Evolutionary conservation across 2,329 filamentous ascomycete genomes (phyloP).

Genomic region (Helotiales sp.): DNA sequence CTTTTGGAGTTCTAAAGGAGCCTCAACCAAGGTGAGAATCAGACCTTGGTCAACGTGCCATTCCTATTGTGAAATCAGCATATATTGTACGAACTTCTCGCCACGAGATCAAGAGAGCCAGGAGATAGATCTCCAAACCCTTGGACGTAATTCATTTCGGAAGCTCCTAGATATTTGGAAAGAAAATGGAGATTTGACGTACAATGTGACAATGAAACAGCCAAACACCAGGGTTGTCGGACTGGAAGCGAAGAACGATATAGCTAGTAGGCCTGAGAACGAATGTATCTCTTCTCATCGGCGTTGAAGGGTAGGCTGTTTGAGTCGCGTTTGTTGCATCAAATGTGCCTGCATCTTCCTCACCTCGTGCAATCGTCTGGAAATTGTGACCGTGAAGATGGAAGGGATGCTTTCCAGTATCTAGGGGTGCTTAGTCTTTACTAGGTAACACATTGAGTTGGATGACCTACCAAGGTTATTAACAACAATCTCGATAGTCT

Average conservation of each 20-base stretch:
- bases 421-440: constrained; percentile 34
- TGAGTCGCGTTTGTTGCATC: constrained; percentile 45
- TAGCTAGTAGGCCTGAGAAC: constrained; percentile 65
- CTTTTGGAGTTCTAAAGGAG: constrained; percentile 34
- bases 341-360: constrained; percentile 57
- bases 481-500: constrained; percentile 72
- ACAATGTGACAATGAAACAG: constrained; percentile 79
- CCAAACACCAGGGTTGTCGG: constrained; percentile 70
- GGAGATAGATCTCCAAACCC: too few species aligned
- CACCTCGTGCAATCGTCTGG: constrained; percentile 63
- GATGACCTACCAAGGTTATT: constrained; percentile 58
- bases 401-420: constrained; percentile 69
- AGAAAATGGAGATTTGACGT: too few species aligned
- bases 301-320: constrained; percentile 50
- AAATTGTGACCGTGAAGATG: constrained; percentile 77
- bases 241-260: constrained; percentile 66
- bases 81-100: too few species aligned
- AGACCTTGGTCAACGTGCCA: constrained; percentile 74
- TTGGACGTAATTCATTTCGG: too few species aligned
- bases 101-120: too few species aligned
- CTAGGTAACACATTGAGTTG: neutral
- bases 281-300: constrained; percentile 69
- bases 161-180: too few species aligned
- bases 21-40: constrained; percentile 54
- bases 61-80: too few species aligned